Evolutionary conservation across 2,329 filamentous ascomycete species (phyloP), one percentile per base, ranked within the genome.

Genomic region (Aureobasidium melanogenum): DNA sequence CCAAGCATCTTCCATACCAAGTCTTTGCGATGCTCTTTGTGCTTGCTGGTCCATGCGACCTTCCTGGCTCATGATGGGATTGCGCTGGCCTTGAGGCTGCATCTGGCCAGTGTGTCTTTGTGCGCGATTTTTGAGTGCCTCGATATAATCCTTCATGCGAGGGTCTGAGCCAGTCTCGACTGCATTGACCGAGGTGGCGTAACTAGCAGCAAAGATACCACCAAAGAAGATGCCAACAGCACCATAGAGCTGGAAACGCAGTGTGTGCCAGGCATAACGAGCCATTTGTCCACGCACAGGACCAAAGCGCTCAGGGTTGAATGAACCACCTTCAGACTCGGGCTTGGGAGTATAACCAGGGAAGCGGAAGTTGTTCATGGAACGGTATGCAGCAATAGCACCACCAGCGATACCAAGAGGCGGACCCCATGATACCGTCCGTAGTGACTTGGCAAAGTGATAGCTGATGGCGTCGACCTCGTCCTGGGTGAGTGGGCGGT

Each of bases 401-500:
- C 71, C 77, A 0, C 68, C 60, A 1, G 65, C 63, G 14, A 69
- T 66, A 5, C 76, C 76, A 0, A 69, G 55, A 0, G 73, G 71
- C 1, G 70, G 64, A 34, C 73, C 76, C 62, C 74, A 78, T 19
- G 71, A 74, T 10, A 72, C 73, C 5, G 70, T 71, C 39, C 72
- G 66, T 36, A 76, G 66, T 5, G 70, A 68, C 44, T 74, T 70
- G 24, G 74, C 72, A 30, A 74, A 67, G 62, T 78, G 73, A 60
- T 65, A 73, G 12, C 75, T 73, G 14, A 79, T 66, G 0, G 76
- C 75, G 55, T 77, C 74, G 7, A 73, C 69, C 66, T 80, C 77
- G 14, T 76, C 72, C 22, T 72, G 68, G 6, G 69, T 70, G 14
- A 78, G 54, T 1, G 72, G 68, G 12, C 77, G 72, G 5, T 71